Conservation (phyloP, 441 rosid species). For the Bruguiera hainesii region DNA sequence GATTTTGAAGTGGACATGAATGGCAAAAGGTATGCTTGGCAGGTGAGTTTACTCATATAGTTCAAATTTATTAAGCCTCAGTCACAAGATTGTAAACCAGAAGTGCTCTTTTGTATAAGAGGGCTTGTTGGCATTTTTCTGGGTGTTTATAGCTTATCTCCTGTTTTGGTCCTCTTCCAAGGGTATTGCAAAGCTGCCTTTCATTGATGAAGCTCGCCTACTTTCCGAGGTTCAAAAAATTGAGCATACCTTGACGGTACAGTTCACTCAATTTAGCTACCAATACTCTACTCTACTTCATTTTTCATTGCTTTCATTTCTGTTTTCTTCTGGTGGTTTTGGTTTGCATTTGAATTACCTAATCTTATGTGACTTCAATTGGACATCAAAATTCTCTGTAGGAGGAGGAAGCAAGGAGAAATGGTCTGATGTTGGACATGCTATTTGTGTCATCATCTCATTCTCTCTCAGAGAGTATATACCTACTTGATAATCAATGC, state of each 20-base stretch:
- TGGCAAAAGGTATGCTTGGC: conserved; percentile 94
- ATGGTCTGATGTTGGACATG: conserved; percentile 69
- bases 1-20: conserved; percentile 94
- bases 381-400: conserved; percentile 25
- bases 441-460: conserved; percentile 74
- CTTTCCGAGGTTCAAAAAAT: conserved; percentile 63
- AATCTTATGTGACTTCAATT: conserved; percentile 3
- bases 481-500: conserved; percentile 59
- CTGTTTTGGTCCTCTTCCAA: conserved; percentile 26
- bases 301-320: neutral
- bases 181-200: conserved; percentile 94
- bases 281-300: neutral
- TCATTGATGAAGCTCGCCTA: conserved; percentile 85
- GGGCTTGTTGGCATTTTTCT: conserved; percentile 9
- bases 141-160: neutral
- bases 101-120: conserved; percentile 7
- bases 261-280: conserved; percentile 16
- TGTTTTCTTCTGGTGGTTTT: neutral
- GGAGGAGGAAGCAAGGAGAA: conserved; percentile 85
- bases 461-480: conserved; percentile 67
- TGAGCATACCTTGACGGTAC: conserved; percentile 76
- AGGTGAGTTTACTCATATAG: conserved; percentile 43
- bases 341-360: neutral
- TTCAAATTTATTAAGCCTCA: conserved; percentile 13
- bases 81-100: neutral